Conservation (phyloP, 768 basidiomycete species). For the Boletus sp. region DNA sequence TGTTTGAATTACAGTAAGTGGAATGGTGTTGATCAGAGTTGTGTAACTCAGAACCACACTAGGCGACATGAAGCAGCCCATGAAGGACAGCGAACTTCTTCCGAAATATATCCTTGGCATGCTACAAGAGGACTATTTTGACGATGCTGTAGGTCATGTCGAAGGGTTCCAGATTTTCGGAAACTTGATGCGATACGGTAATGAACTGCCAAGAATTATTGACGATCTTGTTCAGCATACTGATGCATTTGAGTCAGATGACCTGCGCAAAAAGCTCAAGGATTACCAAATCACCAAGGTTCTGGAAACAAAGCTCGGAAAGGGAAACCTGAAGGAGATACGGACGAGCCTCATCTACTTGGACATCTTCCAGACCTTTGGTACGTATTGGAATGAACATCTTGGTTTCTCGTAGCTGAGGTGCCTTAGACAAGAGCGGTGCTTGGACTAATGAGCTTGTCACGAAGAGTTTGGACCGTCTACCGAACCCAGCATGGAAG, state of each 20-base stretch:
- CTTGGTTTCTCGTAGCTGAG: not conserved
- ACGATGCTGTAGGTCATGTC: slow-evolving; percentile 21
- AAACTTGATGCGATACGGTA: slow-evolving; percentile 22
- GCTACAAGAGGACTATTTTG: slow-evolving; percentile 25
- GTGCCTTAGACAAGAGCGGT: not conserved
- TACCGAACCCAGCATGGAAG: slow-evolving; percentile 13
- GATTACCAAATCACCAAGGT: slow-evolving; percentile 20
- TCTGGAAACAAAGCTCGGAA: slow-evolving; percentile 16
- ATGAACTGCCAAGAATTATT: not conserved
- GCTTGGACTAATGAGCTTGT: not conserved
- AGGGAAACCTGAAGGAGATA: slow-evolving; percentile 14
- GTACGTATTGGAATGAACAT: slow-evolving; percentile 1
- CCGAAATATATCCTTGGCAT: slow-evolving; percentile 20
- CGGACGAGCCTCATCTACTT: slow-evolving; percentile 24
- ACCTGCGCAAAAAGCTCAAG: slow-evolving; percentile 13
- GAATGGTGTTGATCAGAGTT: not conserved
- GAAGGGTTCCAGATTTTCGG: slow-evolving; percentile 27
- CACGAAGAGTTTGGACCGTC: slow-evolving; percentile 4
- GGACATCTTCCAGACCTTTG: slow-evolving; percentile 23
- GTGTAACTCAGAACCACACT: not conserved
- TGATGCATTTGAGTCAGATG: slow-evolving; percentile 6
- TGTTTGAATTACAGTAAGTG: slow-evolving; percentile 19
- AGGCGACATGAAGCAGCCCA: slow-evolving; percentile 15
- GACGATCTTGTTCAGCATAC: not conserved
- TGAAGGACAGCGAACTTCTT: slow-evolving; percentile 8